Conservation (phyloP, 192 early-diverging fungal genomes). For the Polychytrium aggregatum region DNA sequence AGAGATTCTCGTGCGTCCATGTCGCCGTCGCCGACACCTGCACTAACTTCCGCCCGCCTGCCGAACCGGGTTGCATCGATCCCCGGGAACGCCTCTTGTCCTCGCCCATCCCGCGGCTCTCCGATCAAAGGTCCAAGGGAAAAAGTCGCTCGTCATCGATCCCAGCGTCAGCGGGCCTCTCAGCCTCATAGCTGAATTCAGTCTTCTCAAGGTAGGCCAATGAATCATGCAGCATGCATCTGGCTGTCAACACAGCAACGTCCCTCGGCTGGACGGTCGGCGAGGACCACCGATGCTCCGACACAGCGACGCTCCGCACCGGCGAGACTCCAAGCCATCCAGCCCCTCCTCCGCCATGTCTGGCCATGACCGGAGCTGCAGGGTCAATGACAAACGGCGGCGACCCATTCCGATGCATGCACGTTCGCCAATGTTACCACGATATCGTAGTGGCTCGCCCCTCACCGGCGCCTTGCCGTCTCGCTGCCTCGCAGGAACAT, state of each 20-base stretch:
- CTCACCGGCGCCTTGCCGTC: too few species aligned
- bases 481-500: constrained; percentile 75
- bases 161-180: constrained; percentile 69
- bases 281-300: not conserved
- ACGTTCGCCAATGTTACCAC: too few species aligned
- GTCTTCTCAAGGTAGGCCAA: constrained; percentile 72
- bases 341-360: not conserved
- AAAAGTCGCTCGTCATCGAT: constrained; percentile 86
- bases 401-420: too few species aligned
- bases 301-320: not conserved
- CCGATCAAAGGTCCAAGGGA: constrained; percentile 74
- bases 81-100: too few species aligned
- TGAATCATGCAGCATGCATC: constrained; percentile 1
- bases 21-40: too few species aligned
- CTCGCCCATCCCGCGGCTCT: too few species aligned
- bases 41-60: too few species aligned
- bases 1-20: too few species aligned
- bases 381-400: not conserved
- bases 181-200: constrained; percentile 79
- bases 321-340: not conserved
- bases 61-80: too few species aligned
- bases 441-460: too few species aligned
- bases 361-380: not conserved
- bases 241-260: not conserved
- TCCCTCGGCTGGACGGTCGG: not conserved